Evolutionary conservation across 2,329 filamentous ascomycete species (phyloP).

Genomic region (Pseudomassariella vexata): DNA sequence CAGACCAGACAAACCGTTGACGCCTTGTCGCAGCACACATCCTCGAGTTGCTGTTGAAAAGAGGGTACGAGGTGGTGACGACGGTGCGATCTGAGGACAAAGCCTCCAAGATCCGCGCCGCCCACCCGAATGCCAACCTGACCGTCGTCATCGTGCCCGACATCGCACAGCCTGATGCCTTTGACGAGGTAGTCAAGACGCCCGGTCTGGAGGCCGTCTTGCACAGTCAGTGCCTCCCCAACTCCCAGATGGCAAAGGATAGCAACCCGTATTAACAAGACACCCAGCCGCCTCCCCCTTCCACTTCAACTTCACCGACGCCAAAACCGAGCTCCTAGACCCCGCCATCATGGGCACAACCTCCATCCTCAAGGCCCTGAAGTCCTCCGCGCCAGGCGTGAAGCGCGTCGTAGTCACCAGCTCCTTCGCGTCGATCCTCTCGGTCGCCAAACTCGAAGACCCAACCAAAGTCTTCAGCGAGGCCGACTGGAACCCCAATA

Average conservation of each 20-base stretch:
- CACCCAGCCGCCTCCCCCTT: slow-evolving; percentile 47
- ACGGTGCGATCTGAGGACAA: slow-evolving; percentile 51
- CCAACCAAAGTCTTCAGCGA: slow-evolving; percentile 37
- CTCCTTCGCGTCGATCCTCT: slow-evolving; percentile 48
- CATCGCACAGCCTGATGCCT: slow-evolving; percentile 67
- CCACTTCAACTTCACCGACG: slow-evolving; percentile 46
- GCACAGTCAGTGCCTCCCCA: slow-evolving; percentile 31
- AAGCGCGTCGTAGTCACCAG: slow-evolving; percentile 64
- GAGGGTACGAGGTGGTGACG: slow-evolving; percentile 46
- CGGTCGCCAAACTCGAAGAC: slow-evolving; percentile 30
- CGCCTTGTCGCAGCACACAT: slow-evolving; percentile 38
- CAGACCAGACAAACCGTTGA: slow-evolving; percentile 7
- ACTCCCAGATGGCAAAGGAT: no score
- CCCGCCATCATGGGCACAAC: slow-evolving; percentile 56
- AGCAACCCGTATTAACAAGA: no score
- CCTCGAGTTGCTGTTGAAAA: slow-evolving; percentile 45
- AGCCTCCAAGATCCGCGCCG: slow-evolving; percentile 43
- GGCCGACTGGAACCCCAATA: slow-evolving; percentile 48
- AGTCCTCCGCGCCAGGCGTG: slow-evolving; percentile 50
- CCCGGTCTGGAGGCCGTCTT: slow-evolving; percentile 49
- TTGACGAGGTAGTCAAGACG: slow-evolving; percentile 54
- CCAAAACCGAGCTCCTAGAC: slow-evolving; percentile 48
- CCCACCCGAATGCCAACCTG: slow-evolving; percentile 41
- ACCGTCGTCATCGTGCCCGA: slow-evolving; percentile 63
- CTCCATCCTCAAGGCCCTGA: slow-evolving; percentile 66